Base-by-base conservation (phyloP, 1,284 basidiomycete species). In the Ustilago loliicola region DNA sequence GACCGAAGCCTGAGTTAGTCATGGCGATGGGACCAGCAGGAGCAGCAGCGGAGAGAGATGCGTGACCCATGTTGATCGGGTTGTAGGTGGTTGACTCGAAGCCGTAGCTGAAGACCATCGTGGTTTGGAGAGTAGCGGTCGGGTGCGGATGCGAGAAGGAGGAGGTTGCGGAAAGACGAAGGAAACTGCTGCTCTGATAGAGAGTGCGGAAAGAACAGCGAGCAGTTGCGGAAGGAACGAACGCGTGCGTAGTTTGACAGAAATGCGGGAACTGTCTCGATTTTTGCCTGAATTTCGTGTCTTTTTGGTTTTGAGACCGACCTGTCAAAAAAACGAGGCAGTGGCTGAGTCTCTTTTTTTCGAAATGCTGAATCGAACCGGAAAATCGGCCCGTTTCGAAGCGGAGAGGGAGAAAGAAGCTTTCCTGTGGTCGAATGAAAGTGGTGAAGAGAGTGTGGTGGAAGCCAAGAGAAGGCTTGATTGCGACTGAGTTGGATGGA, bases 31-130 rank as follows among this genome's bases (percentile, higher is more conserved):
- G 70, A 2, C 23, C 23, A 53, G 15, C 17, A 63, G 45, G 9
- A 42, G 6, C 32, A 61, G 38, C 34, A 48, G 53, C 23, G 34
- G 51, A 34, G 56, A 38, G 9, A 52, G 66, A 42, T 4, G 69
- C 59, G 52, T 51, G 59, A 19, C 61, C 55, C 62, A 69, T 60
- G 55, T 77, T 64, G 70, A 72, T 66, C 15, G 66, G 59, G 30
- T 65, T 68, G 52, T 63, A 75, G 10, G 65, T 27, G 27, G 58
- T 47, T 2, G 65, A 51, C 11, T 65, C 61, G 47, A 71, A 68
- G 13, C 48, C 65, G 63, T 65, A 77, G 50, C 59, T 65, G 62
- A 69, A 77, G 10, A 66, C 66, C 73, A 76, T 76, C 30, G 17
- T 42, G 42, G 13, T 13, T 19, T 9, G 45, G 40, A 42, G 10